Percentiles rank a stretch among this genome's conserved stretches.
These are phyloP conservation scores for Penicillium polonicum DNA, from an alignment of 2,329 filamentous ascomycete species.

Conservation along the genomic window DNA sequence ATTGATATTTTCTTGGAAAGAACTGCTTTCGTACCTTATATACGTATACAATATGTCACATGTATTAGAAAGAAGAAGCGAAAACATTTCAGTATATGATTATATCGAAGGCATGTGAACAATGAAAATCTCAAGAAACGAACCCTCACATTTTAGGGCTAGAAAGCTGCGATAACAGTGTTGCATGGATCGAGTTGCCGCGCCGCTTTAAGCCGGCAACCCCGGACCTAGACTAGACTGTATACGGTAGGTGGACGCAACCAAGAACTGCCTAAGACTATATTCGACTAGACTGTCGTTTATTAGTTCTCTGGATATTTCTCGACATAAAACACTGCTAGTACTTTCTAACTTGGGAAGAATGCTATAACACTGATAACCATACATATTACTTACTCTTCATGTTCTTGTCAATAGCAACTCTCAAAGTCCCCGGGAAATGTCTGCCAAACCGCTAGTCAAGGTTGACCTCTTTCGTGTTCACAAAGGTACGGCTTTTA, in stretches of 20 bases:
- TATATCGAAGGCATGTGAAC: no score
- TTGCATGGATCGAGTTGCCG: no score
- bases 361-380: neutral
- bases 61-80: neutral
- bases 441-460: neutral
- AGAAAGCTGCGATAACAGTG: no score
- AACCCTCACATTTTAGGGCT: no score
- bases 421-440: neutral
- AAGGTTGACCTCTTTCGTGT: conserved; percentile 12
- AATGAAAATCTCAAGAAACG: no score
- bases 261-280: no score
- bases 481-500: conserved; percentile 2
- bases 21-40: neutral
- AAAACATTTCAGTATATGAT: no score
- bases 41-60: neutral
- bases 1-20: neutral
- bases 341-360: neutral
- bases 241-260: conserved; percentile 10
- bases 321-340: neutral
- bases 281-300: neutral
- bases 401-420: no score
- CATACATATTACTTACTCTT: neutral
- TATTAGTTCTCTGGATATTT: neutral
- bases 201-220: no score
- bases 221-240: no score